Conservation (phyloP, 2,329 filamentous ascomycete species). For the Xylariaceae sp. region DNA sequence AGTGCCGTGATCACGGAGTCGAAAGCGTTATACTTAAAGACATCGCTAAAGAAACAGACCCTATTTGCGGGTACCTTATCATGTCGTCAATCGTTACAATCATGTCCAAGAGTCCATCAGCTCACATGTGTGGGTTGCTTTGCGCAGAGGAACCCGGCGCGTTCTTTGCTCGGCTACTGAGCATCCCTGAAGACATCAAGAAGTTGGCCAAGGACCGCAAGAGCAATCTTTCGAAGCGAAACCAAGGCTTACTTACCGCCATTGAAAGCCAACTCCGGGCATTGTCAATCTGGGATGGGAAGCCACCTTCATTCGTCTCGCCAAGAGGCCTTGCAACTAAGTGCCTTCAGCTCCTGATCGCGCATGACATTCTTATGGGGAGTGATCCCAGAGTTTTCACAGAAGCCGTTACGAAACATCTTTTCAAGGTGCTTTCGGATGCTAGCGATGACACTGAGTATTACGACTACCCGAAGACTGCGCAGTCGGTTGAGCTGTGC, state of each 20-base stretch:
- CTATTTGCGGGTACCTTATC: conserved; percentile 58
- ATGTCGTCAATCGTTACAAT: conserved; percentile 60
- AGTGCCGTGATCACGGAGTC: conserved; percentile 69
- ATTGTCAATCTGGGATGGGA: conserved; percentile 56
- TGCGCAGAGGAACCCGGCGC: conserved; percentile 48
- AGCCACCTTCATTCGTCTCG: conserved; percentile 47
- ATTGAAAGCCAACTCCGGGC: conserved; percentile 50
- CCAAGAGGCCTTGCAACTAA: conserved; percentile 60
- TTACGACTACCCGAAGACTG: conserved; percentile 35
- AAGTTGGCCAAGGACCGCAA: conserved; percentile 58
- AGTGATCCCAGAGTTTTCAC: conserved; percentile 47
- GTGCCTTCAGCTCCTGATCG: conserved; percentile 53
- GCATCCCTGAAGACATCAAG: conserved; percentile 50
- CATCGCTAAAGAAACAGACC: conserved; percentile 54
- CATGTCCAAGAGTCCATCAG: conserved; percentile 54
- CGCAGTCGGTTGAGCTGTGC: conserved; percentile 35
- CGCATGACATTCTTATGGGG: conserved; percentile 45
- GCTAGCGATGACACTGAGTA: conserved; percentile 32
- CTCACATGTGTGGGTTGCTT: conserved; percentile 54
- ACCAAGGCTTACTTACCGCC: conserved; percentile 49
- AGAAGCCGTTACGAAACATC: conserved; percentile 41
- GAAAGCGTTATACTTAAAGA: conserved; percentile 63
- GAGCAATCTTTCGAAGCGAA: conserved; percentile 63
- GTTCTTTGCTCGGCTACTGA: conserved; percentile 54
- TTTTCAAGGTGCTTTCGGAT: conserved; percentile 43